These are phyloP conservation scores for Cryptococcus sp. DNA, from an alignment of 1,284 basidiomycete genomes.

Conservation along the genomic window DNA sequence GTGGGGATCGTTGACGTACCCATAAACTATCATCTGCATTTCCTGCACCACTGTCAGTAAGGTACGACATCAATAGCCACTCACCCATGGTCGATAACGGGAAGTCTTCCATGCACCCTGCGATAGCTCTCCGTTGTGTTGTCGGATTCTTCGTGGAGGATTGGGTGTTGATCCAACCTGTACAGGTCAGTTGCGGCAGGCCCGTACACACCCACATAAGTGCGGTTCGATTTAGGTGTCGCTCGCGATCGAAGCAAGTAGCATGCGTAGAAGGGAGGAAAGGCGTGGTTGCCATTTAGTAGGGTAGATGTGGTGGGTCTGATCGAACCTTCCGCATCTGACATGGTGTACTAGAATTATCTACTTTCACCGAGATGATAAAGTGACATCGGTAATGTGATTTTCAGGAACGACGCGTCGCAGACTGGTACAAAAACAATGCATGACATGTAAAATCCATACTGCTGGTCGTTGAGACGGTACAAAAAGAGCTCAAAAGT, in stretches of 20 bases:
- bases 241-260: constrained; percentile 76
- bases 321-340: no score
- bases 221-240: constrained; percentile 59
- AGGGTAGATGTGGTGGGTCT: constrained; percentile 46
- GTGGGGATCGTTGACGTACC: constrained; percentile 25
- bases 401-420: not conserved
- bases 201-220: constrained; percentile 56
- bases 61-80: constrained; percentile 1
- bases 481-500: constrained; percentile 39
- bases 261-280: constrained; percentile 83
- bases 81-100: constrained; percentile 72
- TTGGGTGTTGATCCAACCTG: constrained; percentile 83
- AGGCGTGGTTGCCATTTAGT: constrained; percentile 60
- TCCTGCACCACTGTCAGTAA: constrained; percentile 27
- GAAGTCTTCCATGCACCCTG: constrained; percentile 76
- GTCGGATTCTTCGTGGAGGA: constrained; percentile 74
- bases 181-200: constrained; percentile 42
- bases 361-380: not conserved
- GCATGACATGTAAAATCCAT: no score
- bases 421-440: no score
- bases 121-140: constrained; percentile 80
- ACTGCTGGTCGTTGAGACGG: no score
- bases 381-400: not conserved
- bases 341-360: no score
- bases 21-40: constrained; percentile 85